phyloP scores from a whole-genome alignment of 2,329 filamentous ascomycete genomes.

The Trichoderma sp. region DNA sequence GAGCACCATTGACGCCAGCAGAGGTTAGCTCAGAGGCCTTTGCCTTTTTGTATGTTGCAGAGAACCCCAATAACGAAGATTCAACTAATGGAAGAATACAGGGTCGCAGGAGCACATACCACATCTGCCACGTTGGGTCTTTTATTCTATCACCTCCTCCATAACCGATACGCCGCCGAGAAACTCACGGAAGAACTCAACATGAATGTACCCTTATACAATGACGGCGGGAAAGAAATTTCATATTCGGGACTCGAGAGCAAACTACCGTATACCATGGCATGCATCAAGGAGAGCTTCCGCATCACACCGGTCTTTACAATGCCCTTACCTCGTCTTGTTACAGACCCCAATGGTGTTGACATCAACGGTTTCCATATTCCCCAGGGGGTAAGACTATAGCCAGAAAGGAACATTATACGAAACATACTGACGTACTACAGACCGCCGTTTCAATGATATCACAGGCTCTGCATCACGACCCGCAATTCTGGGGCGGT shows the following conservation, averaged over 20 bases:
- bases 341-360: not conserved
- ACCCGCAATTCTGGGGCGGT: not conserved
- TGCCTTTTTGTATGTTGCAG: not conserved
- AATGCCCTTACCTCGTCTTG: not conserved
- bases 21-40: slow-evolving; percentile 2
- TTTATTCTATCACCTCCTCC: not conserved
- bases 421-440: not conserved
- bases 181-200: not conserved
- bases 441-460: not conserved
- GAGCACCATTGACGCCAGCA: not conserved
- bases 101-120: not conserved
- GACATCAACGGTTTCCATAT: not conserved
- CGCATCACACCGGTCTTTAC: not conserved
- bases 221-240: not conserved
- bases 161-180: not conserved
- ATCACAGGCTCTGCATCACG: not conserved
- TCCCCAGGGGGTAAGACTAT: not conserved
- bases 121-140: not conserved
- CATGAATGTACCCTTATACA: not conserved
- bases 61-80: not conserved
- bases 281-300: slow-evolving; percentile 3
- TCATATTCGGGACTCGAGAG: not conserved
- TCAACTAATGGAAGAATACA: not conserved
- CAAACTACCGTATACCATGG: not conserved
- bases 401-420: not conserved